phyloP scores from a whole-genome alignment of 192 early-diverging fungal genomes.

The Backusella macrospora region DNA sequence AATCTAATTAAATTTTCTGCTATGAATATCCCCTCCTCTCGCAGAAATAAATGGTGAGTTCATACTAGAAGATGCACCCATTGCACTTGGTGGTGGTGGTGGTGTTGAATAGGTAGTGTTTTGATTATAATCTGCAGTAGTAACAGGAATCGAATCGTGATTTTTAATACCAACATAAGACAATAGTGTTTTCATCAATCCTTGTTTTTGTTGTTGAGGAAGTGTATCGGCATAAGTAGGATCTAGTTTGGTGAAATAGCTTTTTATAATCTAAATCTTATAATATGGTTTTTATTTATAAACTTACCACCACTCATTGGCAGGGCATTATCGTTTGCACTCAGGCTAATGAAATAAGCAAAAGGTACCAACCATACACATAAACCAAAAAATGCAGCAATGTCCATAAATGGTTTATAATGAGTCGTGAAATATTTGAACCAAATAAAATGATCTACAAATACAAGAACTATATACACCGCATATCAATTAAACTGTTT shows the following conservation, averaged over 20 bases:
- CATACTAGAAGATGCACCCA: background rate
- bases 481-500: background rate
- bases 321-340: constrained; percentile 86
- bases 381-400: constrained; percentile 91
- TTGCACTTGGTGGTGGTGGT: background rate
- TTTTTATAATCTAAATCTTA: background rate
- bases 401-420: constrained; percentile 75
- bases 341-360: constrained; percentile 89
- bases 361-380: constrained; percentile 96
- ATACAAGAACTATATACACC: constrained; percentile 61
- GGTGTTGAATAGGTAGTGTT: background rate
- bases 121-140: constrained; percentile 5
- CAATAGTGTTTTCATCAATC: constrained; percentile 35
- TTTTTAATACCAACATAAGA: constrained; percentile 24
- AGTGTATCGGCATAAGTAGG: constrained; percentile 26
- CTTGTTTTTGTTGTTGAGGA: constrained; percentile 33
- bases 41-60: background rate
- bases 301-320: constrained; percentile 49
- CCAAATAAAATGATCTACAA: constrained; percentile 94
- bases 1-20: background rate
- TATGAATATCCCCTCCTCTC: background rate
- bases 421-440: constrained; percentile 85
- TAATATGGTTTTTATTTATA: background rate
- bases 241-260: constrained; percentile 7
- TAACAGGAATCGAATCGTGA: constrained; percentile 21